phyloP scores from a whole-genome alignment of 1,284 basidiomycete genomes.

The Salmacisia buchloeana region DNA sequence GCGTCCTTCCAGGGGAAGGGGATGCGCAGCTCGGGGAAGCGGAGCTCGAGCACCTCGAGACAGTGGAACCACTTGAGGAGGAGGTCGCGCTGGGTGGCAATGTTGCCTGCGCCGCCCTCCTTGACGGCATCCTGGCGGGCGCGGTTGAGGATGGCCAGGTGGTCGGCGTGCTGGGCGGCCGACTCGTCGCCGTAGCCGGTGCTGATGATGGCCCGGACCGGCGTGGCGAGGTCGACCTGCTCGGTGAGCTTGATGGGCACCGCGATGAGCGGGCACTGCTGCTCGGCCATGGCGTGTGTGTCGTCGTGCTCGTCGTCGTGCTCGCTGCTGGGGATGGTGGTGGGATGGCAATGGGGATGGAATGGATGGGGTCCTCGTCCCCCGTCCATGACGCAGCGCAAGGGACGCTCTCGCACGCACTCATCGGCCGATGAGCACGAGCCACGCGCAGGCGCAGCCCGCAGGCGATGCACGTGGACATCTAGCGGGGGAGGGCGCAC shows the following conservation, averaged over 20 bases:
- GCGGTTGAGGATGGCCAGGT: conserved; percentile 76
- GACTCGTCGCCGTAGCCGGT: conserved; percentile 91
- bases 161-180: conserved; percentile 69
- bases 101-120: conserved; percentile 76
- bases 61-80: conserved; percentile 99
- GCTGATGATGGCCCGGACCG: conserved; percentile 77
- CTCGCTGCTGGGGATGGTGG: no score
- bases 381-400: no score
- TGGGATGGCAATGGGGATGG: background rate
- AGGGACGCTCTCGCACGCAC: no score
- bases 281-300: conserved; percentile 2
- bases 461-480: no score
- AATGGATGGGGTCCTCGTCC: no score
- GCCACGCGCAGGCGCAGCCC: no score
- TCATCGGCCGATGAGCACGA: no score
- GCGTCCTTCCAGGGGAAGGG: conserved; percentile 94
- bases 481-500: no score
- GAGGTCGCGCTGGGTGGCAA: conserved; percentile 69
- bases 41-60: conserved; percentile 89
- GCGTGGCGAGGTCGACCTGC: conserved; percentile 79
- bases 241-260: conserved; percentile 58
- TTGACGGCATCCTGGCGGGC: conserved; percentile 86
- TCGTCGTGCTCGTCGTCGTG: no score
- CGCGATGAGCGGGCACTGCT: conserved; percentile 53
- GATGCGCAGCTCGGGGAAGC: conserved; percentile 92